Percentiles rank a stretch among this genome's conserved stretches.
Evolutionary conservation across 495 filamentous ascomycete genomes (phyloP).

Genomic region (Tuber magnatum): DNA sequence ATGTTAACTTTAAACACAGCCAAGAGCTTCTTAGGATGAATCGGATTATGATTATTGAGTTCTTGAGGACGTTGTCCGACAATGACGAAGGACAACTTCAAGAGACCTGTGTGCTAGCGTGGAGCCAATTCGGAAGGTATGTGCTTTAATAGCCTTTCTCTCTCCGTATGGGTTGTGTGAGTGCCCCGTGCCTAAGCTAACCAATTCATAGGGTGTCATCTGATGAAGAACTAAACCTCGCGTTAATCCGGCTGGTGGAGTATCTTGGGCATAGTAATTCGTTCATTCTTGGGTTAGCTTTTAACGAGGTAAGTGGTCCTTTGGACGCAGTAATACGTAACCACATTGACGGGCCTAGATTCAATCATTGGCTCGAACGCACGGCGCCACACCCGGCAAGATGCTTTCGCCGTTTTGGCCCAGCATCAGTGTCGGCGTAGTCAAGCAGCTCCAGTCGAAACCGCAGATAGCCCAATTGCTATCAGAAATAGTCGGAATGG

Average conservation of each 20-base stretch:
- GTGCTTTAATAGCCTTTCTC: conserved; percentile 16
- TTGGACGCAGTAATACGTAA: conserved; percentile 6
- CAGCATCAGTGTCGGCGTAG: conserved; percentile 66
- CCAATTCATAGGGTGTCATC: conserved; percentile 48
- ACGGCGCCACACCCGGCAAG: conserved; percentile 53
- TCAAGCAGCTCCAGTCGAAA: conserved; percentile 68
- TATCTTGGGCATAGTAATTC: conserved; percentile 79
- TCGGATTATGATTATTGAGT: conserved; percentile 57
- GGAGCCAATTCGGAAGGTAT: conserved; percentile 69
- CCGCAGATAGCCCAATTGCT: conserved; percentile 76
- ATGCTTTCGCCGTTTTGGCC: conserved; percentile 82
- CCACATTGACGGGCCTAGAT: conserved; percentile 27
- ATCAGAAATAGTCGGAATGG: conserved; percentile 68
- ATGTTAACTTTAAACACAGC: conserved; percentile 52
- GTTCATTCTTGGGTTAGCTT: conserved; percentile 68
- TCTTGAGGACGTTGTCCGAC: conserved; percentile 63
- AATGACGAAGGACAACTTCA: conserved; percentile 57
- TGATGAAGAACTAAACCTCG: conserved; percentile 77
- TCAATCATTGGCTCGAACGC: conserved; percentile 55
- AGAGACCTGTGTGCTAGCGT: conserved; percentile 77
- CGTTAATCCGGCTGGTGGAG: conserved; percentile 71
- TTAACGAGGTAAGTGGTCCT: conserved; percentile 58
- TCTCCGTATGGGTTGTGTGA: conserved; percentile 31
- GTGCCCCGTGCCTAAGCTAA: conserved; percentile 17
- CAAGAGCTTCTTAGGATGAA: conserved; percentile 54